A percentile compares a stretch with the other conserved stretches of the same genome.
Conservation (phyloP, 2,329 filamentous ascomycete species). For the Fusarium nematophilum region DNA sequence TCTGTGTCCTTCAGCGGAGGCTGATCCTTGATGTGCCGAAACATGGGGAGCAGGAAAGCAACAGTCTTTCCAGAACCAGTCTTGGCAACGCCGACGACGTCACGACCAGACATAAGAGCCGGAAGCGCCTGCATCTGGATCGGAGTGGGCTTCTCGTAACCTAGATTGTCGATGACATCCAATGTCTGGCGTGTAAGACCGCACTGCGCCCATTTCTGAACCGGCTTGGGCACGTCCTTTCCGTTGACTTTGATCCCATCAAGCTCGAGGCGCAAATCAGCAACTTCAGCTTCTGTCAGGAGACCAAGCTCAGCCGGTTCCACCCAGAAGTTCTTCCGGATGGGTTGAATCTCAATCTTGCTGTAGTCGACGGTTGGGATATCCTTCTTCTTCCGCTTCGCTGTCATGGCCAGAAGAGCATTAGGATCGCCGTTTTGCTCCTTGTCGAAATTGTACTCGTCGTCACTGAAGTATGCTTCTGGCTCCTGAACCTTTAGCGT, state of each 20-base stretch:
- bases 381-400: conserved; percentile 91
- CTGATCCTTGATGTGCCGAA: conserved; percentile 97
- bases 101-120: conserved; percentile 93
- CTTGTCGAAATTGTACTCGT: conserved; percentile 72
- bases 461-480: conserved; percentile 89
- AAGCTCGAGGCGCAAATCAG: conserved; percentile 83
- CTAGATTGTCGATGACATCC: conserved; percentile 83
- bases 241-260: conserved; percentile 96
- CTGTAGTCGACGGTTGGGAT: conserved; percentile 88
- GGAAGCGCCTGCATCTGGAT: conserved; percentile 97
- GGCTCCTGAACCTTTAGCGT: conserved; percentile 73
- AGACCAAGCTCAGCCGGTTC: conserved; percentile 86
- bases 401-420: conserved; percentile 64
- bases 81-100: conserved; percentile 96
- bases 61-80: conserved; percentile 98
- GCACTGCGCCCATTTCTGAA: conserved; percentile 96
- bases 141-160: conserved; percentile 88
- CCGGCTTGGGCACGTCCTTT: conserved; percentile 89
- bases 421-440: conserved; percentile 61
- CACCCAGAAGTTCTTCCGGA: conserved; percentile 95
- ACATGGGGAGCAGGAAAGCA: conserved; percentile 96
- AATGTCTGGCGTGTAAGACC: conserved; percentile 88
- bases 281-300: conserved; percentile 86
- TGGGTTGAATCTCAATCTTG: conserved; percentile 85
- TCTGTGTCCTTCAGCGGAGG: conserved; percentile 83